Evolutionary conservation across 352 stramenopile genomes (phyloP), one percentile per base, ranked within the genome.

Genomic region (Phytophthora syringae): DNA sequence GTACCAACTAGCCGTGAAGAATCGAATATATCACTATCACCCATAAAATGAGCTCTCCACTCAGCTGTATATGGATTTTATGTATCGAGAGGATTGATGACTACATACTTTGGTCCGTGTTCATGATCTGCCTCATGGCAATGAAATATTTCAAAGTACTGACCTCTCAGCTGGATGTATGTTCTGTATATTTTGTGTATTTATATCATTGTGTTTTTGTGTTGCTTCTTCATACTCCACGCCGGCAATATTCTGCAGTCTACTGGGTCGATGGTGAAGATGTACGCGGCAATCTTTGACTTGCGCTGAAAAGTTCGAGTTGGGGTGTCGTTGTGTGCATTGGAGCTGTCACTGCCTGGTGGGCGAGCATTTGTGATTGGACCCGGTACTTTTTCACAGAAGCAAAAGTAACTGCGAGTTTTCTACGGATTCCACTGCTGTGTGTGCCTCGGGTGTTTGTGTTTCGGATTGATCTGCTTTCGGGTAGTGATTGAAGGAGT

Each of bases 21-120:
- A 53, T 92, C 75, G 64, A 93, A 94, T 87, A 86, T 92, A 93
- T 91, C 85, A 95, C 85, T 93, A 95, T 95, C 87, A 95, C 87
- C 87, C 87, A 95, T 95, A 94, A 94, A 92, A 90, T 95, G 87
- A 95, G 87, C 87, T 67, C 80, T 89, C 66, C 64, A 27, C 53
- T 49, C 40, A 70, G 70, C 20, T 75, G 57, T 59, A 24, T n/a
- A n/a, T n/a, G n/a, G n/a, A n/a, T n/a, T 63, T 34, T 54, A n/a
- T 55, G 37, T 59, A 20, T 59, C 51, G 57, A 70, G 64, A 80
- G 82, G 82, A 75, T 65, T 90, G 87, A 95, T 86, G 85, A 92
- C 81, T 74, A 84, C 57, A 86, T 94, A 93, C 87, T 94, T 95
- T 95, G 87, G 87, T 95, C 87, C 87, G 87, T 95, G 87, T 95